A percentile compares a stretch with the other conserved stretches of the same genome.
These are phyloP conservation scores for Cyclotella baltica DNA, from an alignment of 108 stramenopile genomes.

Conservation along the genomic window DNA sequence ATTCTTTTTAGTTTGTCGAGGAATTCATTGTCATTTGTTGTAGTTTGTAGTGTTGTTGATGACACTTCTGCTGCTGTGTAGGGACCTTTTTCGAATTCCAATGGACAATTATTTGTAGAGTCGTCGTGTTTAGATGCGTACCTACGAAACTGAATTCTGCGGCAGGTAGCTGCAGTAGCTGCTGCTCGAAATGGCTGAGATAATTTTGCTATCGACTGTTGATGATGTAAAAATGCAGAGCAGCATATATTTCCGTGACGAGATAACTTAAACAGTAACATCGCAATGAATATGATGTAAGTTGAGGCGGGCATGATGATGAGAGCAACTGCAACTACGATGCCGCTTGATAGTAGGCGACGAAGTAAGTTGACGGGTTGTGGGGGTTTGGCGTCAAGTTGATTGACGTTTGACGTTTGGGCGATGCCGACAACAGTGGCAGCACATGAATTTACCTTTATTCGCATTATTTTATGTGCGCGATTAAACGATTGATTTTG, in stretches of 20 bases:
- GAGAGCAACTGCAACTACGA: too few relatives aligned
- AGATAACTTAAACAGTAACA: not conserved
- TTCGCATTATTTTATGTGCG: too few relatives aligned
- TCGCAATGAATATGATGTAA: not conserved
- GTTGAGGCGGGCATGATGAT: not conserved
- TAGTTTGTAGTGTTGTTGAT: not conserved
- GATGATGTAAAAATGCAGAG: not conserved
- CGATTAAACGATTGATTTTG: too few relatives aligned
- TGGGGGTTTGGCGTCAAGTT: too few relatives aligned
- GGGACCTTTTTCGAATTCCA: not conserved
- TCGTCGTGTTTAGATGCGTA: not conserved
- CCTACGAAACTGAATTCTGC: not conserved
- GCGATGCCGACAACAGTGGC: too few relatives aligned
- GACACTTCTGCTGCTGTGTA: not conserved
- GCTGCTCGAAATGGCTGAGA: not conserved
- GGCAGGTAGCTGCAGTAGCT: not conserved
- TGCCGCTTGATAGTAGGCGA: too few relatives aligned
- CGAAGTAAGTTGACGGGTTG: too few relatives aligned
- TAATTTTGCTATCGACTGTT: not conserved
- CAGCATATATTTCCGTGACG: not conserved
- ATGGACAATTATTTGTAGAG: not conserved
- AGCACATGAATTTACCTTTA: too few relatives aligned
- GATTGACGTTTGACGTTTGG: too few relatives aligned
- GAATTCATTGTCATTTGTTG: constrained; percentile 1
- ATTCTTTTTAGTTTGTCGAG: not conserved